These are phyloP conservation scores for Boletus reticulatus DNA, from an alignment of 768 basidiomycete genomes.

Conservation along the genomic window DNA sequence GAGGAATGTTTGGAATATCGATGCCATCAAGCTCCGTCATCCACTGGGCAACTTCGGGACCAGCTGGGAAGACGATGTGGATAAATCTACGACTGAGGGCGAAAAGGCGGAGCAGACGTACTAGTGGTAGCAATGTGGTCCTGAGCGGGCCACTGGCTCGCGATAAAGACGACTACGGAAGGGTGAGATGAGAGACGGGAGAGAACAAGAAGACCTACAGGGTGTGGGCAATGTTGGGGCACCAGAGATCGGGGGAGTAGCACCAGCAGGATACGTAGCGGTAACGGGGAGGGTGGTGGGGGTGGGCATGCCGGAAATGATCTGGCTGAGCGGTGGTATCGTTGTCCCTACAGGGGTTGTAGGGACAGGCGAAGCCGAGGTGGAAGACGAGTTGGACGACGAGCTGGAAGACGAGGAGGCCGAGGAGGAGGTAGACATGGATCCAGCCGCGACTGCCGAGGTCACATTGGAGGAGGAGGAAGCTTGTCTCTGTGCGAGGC, in stretches of 20 bases:
- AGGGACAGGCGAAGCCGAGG: constrained; percentile 20
- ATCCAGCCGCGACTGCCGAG: no score
- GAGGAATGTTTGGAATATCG: constrained; percentile 61
- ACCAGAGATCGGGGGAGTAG: constrained; percentile 58
- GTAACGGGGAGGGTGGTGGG: constrained; percentile 47
- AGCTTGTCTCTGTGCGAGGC: constrained; percentile 38
- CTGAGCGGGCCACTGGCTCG: constrained; percentile 57
- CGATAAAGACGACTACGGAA: constrained; percentile 42
- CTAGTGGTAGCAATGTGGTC: constrained; percentile 61
- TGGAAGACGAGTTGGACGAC: background rate
- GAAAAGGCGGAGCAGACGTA: constrained; percentile 28
- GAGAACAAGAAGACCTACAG: constrained; percentile 40
- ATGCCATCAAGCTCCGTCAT: constrained; percentile 71
- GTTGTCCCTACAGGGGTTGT: constrained; percentile 38
- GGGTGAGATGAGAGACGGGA: background rate
- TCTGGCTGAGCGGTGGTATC: constrained; percentile 56
- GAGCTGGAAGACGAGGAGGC: background rate
- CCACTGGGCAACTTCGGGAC: constrained; percentile 65
- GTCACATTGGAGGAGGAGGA: background rate
- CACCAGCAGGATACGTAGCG: constrained; percentile 56
- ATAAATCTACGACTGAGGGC: background rate
- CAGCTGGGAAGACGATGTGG: background rate
- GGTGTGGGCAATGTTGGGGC: constrained; percentile 64
- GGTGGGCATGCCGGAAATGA: constrained; percentile 64
- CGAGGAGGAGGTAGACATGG: background rate